A percentile compares a stretch with the other conserved stretches of the same genome.
phyloP scores from a whole-genome alignment of 192 early-diverging fungal genomes.

The Umbelopsis ramanniana region DNA sequence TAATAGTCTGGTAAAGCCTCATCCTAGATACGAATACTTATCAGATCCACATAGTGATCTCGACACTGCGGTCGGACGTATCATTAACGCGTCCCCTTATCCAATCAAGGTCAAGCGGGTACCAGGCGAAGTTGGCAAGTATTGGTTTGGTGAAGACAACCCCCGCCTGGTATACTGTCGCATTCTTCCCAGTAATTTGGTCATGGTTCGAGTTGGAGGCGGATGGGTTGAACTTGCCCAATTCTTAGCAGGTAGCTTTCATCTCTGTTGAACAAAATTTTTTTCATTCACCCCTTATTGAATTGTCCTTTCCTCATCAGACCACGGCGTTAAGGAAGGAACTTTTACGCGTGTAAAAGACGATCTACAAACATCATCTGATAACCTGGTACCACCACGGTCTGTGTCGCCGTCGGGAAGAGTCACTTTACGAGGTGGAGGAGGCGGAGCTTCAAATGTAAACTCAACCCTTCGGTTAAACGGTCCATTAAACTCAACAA shows the following conservation, averaged over 20 bases:
- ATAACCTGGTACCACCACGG: conserved; percentile 16
- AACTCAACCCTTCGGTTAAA: conserved; percentile 17
- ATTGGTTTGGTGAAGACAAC: conserved; percentile 70
- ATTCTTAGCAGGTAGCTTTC: conserved; percentile 27
- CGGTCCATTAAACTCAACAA: conserved; percentile 7
- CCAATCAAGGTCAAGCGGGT: conserved; percentile 49
- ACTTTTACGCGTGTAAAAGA: conserved; percentile 5
- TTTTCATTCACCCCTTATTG: background rate
- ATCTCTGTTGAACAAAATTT: background rate
- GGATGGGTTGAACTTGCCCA: conserved; percentile 68
- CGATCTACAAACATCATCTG: conserved; percentile 11
- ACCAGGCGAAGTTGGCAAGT: conserved; percentile 60
- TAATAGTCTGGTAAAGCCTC: conserved; percentile 22
- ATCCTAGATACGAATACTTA: conserved; percentile 37
- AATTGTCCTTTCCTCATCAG: conserved; percentile 20
- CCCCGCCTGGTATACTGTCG: conserved; percentile 66
- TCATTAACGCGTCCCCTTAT: conserved; percentile 62
- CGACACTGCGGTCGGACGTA: conserved; percentile 60
- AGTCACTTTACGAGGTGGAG: conserved; percentile 23
- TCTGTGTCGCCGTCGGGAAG: conserved; percentile 31
- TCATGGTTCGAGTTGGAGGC: conserved; percentile 73
- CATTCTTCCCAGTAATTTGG: conserved; percentile 59
- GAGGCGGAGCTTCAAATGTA: conserved; percentile 15
- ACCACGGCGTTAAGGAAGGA: conserved; percentile 36
- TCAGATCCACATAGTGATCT: conserved; percentile 60